Evolutionary conservation across 768 basidiomycete genomes (phyloP).

Genomic region (Auricularia sp.): DNA sequence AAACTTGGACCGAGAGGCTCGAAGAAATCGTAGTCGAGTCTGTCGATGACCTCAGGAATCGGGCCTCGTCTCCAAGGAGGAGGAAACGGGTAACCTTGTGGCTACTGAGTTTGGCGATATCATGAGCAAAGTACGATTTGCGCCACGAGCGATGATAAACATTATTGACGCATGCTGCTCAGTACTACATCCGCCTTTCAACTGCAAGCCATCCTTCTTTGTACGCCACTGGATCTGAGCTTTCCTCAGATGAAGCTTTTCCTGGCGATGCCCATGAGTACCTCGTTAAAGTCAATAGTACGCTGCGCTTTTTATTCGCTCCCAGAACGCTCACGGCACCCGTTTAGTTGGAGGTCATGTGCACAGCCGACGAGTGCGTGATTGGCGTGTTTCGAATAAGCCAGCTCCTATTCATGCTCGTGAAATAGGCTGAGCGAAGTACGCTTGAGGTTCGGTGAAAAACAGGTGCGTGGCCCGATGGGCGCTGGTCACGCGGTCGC

Average conservation of each 20-base stretch:
- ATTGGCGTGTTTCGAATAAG: too few relatives aligned
- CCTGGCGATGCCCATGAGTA: conserved; percentile 43
- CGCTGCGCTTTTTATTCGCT: conserved; percentile 18
- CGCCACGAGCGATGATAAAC: neutral
- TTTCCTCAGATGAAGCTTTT: conserved; percentile 53
- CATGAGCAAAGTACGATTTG: conserved; percentile 63
- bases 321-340: conserved; percentile 15
- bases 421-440: conserved; percentile 48
- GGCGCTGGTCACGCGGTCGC: neutral
- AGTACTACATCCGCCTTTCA: conserved; percentile 68
- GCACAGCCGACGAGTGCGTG: conserved; percentile 55
- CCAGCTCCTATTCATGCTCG: neutral
- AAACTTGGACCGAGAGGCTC: conserved; percentile 60
- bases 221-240: neutral
- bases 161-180: conserved; percentile 4
- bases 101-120: conserved; percentile 75
- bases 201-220: conserved; percentile 34
- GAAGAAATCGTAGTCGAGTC: conserved; percentile 67
- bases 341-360: conserved; percentile 48
- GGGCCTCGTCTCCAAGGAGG: conserved; percentile 42
- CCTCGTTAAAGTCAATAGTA: conserved; percentile 59
- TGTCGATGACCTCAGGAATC: conserved; percentile 47
- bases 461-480: conserved; percentile 33
- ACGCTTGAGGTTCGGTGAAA: conserved; percentile 68
- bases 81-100: conserved; percentile 28